Evolutionary conservation across 139 green algal species (phyloP).

Genomic region (Mesotaenium endlicherianum): DNA sequence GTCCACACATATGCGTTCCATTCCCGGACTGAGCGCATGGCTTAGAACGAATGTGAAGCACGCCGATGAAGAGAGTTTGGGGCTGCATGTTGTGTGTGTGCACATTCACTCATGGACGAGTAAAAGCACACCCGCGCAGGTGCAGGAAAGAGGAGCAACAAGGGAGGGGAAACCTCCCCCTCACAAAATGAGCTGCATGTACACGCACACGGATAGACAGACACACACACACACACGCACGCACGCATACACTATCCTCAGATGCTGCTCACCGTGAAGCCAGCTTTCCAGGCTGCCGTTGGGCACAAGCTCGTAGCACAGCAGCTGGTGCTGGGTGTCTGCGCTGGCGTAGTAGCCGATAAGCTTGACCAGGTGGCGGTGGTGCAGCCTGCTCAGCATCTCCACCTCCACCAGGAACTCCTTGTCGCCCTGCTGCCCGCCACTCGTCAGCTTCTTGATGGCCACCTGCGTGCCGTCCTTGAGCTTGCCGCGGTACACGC

Average conservation of each 20-base stretch:
- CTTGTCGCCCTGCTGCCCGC: constrained; percentile 33
- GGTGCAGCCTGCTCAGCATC: constrained; percentile 51
- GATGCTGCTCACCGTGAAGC: constrained; percentile 34
- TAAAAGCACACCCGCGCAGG: background rate
- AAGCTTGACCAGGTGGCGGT: constrained; percentile 50
- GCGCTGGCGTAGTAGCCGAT: constrained; percentile 36
- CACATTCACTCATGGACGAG: too few species aligned
- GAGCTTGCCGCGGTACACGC: constrained; percentile 1
- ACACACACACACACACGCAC: background rate
- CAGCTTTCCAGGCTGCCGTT: constrained; percentile 34
- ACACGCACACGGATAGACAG: background rate
- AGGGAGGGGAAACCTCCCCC: background rate
- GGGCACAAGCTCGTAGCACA: constrained; percentile 47
- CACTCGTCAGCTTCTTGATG: constrained; percentile 31
- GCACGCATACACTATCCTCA: background rate
- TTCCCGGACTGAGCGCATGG: too few species aligned
- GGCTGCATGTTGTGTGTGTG: background rate
- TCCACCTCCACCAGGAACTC: constrained; percentile 54
- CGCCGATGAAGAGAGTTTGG: background rate
- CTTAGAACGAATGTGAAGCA: background rate
- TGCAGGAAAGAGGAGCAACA: background rate
- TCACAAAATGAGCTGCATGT: background rate
- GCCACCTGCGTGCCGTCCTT: constrained; percentile 29
- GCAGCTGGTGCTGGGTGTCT: constrained; percentile 26
- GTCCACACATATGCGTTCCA: too few species aligned